Base-by-base conservation (phyloP, 1,139 yeast species). In the Kluyveromyces sp. region DNA sequence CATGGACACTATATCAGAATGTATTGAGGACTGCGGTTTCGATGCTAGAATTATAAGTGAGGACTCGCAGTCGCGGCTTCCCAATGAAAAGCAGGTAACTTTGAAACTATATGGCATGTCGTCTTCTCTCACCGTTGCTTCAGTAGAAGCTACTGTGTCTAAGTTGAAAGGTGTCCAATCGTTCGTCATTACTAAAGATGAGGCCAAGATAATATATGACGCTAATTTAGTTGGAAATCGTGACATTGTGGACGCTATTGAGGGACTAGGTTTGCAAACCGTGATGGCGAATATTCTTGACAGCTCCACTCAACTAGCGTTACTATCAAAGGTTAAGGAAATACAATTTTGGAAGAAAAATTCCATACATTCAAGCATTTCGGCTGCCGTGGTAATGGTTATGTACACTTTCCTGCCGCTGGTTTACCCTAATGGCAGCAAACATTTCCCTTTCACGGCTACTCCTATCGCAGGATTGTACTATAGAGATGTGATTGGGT, bases 1-100 rank as follows among this genome's bases (percentile, higher is more conserved):
- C 4, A 62, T 80, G 9, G 63, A 63, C 13, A 69, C 68, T 8
- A 46, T 61, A 3, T 34, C 43, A 3, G 52, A 47, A 19, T 60
- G 71, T 1, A 73, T 87, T 26, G 94, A 85, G 47, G 83, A 82
- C 53, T 77, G 84, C 53, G 95, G 95, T 3, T 85, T 86, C 56
- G 89, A 79, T 35, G 80, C 80, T 4, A 53, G 49, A 1, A 46
- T 71, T 2, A 39, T 64, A 3, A 51, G 34, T 19, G 38, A 30
- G 3, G 33, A 15, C 8, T 22, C 36, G 3, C 11, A 20, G 22
- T n/a, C 18, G n/a, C 17, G 16, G n/a, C 20, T 8, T 25, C 28
- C 15, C 15, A 33, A 16, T 9, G 39, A 39, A 12, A 37, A 40
- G 15, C 28, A 29, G 7, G 46, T 57, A 7, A 44, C 42, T 11